Percentiles rank a stretch among this genome's conserved stretches.
These are phyloP conservation scores for Tetracladium maxilliforme DNA, from an alignment of 2,329 filamentous ascomycete genomes.

Conservation along the genomic window DNA sequence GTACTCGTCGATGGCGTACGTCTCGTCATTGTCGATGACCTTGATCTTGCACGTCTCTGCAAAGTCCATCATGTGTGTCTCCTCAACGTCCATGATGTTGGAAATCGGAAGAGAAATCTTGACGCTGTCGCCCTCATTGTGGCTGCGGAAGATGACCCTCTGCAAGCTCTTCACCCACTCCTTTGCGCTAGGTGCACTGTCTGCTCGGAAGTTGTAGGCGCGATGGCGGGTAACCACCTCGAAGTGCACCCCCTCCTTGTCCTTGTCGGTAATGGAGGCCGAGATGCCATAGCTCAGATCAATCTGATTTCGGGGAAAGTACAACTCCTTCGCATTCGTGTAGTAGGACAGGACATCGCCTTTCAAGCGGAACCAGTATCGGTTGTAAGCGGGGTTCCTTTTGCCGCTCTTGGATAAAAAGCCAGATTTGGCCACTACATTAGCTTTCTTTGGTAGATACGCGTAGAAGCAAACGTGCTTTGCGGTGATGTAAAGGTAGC, in stretches of 20 bases:
- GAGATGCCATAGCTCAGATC: slow-evolving; percentile 87
- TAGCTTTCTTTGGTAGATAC: slow-evolving; percentile 84
- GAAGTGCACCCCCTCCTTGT: slow-evolving; percentile 66
- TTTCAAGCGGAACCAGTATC: slow-evolving; percentile 88
- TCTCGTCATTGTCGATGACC: slow-evolving; percentile 86
- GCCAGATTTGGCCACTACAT: slow-evolving; percentile 69
- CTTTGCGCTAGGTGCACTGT: slow-evolving; percentile 75
- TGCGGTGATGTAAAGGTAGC: slow-evolving; percentile 89
- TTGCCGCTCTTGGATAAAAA: slow-evolving; percentile 80
- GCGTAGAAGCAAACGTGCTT: slow-evolving; percentile 95
- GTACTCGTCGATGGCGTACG: slow-evolving; percentile 93
- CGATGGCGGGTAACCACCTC: slow-evolving; percentile 69
- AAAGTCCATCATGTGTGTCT: slow-evolving; percentile 79
- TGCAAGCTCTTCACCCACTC: slow-evolving; percentile 95
- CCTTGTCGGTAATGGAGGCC: slow-evolving; percentile 62
- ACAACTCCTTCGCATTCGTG: slow-evolving; percentile 66
- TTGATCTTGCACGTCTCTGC: slow-evolving; percentile 88
- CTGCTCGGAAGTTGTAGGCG: slow-evolving; percentile 77
- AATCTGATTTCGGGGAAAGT: slow-evolving; percentile 85
- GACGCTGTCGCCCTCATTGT: slow-evolving; percentile 93
- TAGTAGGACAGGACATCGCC: slow-evolving; percentile 89
- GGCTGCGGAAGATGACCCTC: slow-evolving; percentile 86
- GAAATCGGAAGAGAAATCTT: slow-evolving; percentile 85
- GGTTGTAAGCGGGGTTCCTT: slow-evolving; percentile 72
- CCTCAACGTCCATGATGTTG: slow-evolving; percentile 85